Evolutionary conservation across 73 alveolate genomes (phyloP).

Genomic region (Paramecium biaurelia): DNA sequence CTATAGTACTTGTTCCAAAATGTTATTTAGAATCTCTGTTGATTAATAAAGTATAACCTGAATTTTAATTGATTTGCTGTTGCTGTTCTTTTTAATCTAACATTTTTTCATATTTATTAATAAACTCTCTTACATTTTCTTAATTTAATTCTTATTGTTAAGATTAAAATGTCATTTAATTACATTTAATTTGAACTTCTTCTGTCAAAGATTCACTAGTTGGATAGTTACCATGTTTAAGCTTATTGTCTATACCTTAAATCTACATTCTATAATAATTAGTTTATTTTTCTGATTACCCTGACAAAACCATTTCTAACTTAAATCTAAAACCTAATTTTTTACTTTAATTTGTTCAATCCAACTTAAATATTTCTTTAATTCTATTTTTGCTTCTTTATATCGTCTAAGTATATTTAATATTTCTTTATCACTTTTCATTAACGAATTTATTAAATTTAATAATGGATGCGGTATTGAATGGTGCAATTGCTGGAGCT

Average conservation of each 20-base stretch:
- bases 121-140: not conserved
- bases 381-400: not conserved
- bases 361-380: conserved; percentile 3
- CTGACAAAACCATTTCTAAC: not conserved
- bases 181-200: not conserved
- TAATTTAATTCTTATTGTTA: not conserved
- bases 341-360: not conserved
- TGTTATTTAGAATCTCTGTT: not conserved
- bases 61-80: not conserved
- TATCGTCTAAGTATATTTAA: not conserved
- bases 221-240: not conserved
- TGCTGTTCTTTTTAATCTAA: not conserved
- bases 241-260: not conserved
- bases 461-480: conserved; percentile 5
- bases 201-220: not conserved
- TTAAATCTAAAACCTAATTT: not conserved
- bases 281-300: not conserved
- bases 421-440: conserved; percentile 20
- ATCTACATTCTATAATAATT: not conserved
- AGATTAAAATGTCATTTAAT: conserved; percentile 1
- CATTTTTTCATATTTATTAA: not conserved
- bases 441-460: not conserved
- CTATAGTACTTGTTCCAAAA: not conserved
- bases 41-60: not conserved
- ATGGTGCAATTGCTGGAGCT: conserved; percentile 33